These are phyloP conservation scores for Aspergillus olivimuriae DNA, from an alignment of 495 filamentous ascomycete species.

Conservation along the genomic window DNA sequence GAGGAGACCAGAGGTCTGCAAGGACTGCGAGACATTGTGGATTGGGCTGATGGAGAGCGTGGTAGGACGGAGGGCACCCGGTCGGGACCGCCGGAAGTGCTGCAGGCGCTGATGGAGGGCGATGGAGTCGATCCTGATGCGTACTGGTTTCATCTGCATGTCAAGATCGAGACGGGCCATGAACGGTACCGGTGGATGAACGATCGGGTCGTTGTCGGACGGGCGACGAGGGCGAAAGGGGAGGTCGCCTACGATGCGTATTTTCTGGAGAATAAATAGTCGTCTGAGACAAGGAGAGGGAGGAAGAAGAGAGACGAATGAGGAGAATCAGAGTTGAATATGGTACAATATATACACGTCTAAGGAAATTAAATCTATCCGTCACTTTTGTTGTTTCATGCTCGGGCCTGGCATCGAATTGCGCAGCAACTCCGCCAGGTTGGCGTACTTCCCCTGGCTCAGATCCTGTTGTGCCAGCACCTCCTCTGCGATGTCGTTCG, in stretches of 20 bases:
- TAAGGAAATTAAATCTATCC: background rate
- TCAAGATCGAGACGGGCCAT: constrained; percentile 26
- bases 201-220: constrained; percentile 25
- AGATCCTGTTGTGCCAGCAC: constrained; percentile 27
- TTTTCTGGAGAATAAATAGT: constrained; percentile 23
- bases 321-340: no score
- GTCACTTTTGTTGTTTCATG: background rate
- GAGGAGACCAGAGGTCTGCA: no score
- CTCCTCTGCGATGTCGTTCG: constrained; percentile 28
- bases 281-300: no score
- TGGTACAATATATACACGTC: constrained; percentile 12
- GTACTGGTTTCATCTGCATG: constrained; percentile 29
- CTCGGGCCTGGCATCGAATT: constrained; percentile 9
- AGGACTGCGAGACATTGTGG: no score
- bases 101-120: constrained; percentile 25
- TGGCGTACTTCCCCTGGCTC: constrained; percentile 20
- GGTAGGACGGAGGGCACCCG: constrained; percentile 23
- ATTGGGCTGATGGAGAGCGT: no score
- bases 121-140: constrained; percentile 19
- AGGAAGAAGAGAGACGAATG: no score
- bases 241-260: constrained; percentile 29
- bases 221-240: constrained; percentile 21
- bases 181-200: constrained; percentile 32
- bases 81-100: constrained; percentile 22
- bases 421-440: constrained; percentile 31